Evolutionary conservation across 2,329 filamentous ascomycete genomes (phyloP).

Genomic region (Nemania abortiva): DNA sequence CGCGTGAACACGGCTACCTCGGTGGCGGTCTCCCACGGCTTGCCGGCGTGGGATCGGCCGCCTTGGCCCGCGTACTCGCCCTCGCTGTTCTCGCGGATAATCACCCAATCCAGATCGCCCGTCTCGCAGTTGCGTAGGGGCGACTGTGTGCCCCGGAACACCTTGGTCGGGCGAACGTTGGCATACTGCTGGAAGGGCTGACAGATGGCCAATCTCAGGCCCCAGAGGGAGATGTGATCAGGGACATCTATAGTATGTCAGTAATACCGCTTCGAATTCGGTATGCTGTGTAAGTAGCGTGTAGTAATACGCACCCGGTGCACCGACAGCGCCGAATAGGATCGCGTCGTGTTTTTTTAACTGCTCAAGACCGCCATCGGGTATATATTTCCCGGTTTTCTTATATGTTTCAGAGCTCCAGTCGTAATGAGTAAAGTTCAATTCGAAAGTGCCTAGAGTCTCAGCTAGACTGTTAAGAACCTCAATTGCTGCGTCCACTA

Average conservation of each 20-base stretch:
- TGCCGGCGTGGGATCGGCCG: conserved; percentile 69
- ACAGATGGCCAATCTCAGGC: conserved; percentile 72
- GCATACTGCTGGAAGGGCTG: conserved; percentile 75
- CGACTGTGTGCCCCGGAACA: conserved; percentile 70
- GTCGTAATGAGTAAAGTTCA: conserved; percentile 73
- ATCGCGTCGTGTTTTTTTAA: conserved; percentile 66
- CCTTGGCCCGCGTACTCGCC: conserved; percentile 76
- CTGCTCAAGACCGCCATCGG: conserved; percentile 68
- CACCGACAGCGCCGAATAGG: conserved; percentile 73
- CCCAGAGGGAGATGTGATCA: conserved; percentile 75
- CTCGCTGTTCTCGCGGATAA: conserved; percentile 75
- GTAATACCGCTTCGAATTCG: background rate
- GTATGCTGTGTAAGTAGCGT: background rate
- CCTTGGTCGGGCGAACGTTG: conserved; percentile 72
- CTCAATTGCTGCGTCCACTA: conserved; percentile 70
- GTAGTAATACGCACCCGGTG: conserved; percentile 55
- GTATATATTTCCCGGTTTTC: conserved; percentile 73
- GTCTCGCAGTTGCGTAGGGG: conserved; percentile 61
- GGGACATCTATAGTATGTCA: conserved; percentile 61
- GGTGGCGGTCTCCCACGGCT: conserved; percentile 70
- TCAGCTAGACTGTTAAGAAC: conserved; percentile 68
- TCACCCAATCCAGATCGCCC: conserved; percentile 73
- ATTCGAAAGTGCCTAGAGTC: conserved; percentile 67
- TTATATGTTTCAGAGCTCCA: conserved; percentile 77
- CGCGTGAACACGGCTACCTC: conserved; percentile 74